Base-by-base conservation (phyloP, 2,329 filamentous ascomycete genomes). In the Cercospora sojina region DNA sequence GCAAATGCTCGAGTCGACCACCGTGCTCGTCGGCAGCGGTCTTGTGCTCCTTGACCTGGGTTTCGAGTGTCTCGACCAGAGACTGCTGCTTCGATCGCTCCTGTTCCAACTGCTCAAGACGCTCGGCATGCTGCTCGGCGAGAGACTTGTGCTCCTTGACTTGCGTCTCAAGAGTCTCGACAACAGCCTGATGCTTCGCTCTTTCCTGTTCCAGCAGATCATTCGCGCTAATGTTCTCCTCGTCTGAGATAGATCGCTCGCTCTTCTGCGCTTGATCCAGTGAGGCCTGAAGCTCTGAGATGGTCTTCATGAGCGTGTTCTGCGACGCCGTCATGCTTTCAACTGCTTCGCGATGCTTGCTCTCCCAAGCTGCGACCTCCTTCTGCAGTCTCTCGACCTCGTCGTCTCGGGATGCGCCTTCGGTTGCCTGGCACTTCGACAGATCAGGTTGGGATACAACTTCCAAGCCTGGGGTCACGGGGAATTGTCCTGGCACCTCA, bases 41-140 rank as follows among this genome's bases (percentile, higher is more conserved):
- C 80, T 91, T 93, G 80, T 96, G 93, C 75, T 92, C 88, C 60
- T 93, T 88, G 62, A 97, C 89, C 76, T 96, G 90, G 66, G 80
- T 84, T 69, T 91, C 90, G 49, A 97, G 80, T 23, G 80, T 75
- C 62, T 84, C 82, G 10, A 88, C 79, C 23, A 84, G 83, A 41
- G 85, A 82, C 66, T 88, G 82, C 25, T 83, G 80, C 70, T 79
- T 78, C 4, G 72, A 43, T 16, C 77, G 77, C 74, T 83, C 80
- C 62, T 79, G 73, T 51, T 81, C 78, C 7, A 82, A 72, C 55
- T 91, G 86, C 3, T 88, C 84, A 31, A 97, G 88, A 73, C 89
- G 91, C 49, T 85, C 77, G 13, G 88, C 83, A 73, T 93, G 92
- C 70, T 82, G 84, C 69, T 86, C 85, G 72, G 96, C 89, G 38